A percentile compares a stretch with the other conserved stretches of the same genome.
Conservation (phyloP, 805 yeast genomes). For the Scheffersomyces coipomensis region DNA sequence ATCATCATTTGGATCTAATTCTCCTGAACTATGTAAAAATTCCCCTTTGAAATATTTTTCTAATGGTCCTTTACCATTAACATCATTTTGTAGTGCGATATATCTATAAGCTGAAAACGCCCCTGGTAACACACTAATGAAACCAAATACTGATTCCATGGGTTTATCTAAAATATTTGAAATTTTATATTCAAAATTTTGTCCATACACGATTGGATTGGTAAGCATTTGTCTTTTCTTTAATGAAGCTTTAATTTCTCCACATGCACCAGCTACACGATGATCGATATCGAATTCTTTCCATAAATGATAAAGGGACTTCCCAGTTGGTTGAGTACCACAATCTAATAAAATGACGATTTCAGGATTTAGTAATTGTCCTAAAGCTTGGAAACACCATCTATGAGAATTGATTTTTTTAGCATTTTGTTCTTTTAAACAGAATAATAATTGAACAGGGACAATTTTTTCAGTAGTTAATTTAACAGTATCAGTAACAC, state of each 20-base stretch:
- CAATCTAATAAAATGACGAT: conserved; percentile 59
- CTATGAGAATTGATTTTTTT: conserved; percentile 67
- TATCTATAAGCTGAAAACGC: conserved; percentile 67
- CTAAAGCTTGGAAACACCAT: conserved; percentile 68
- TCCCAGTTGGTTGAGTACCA: conserved; percentile 62
- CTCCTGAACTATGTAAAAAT: conserved; percentile 53
- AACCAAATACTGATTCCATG: conserved; percentile 62
- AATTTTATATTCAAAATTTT: conserved; percentile 65
- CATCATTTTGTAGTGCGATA: conserved; percentile 55
- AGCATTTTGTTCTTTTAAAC: conserved; percentile 60
- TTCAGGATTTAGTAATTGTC: conserved; percentile 56
- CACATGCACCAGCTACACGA: conserved; percentile 68
- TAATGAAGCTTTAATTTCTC: conserved; percentile 64
- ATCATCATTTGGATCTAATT: conserved; percentile 58
- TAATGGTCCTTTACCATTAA: conserved; percentile 54
- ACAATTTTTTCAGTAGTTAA: conserved; percentile 53
- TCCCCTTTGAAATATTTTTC: conserved; percentile 71
- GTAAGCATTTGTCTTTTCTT: conserved; percentile 45
- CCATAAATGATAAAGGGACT: conserved; percentile 60
- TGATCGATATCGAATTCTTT: conserved; percentile 58
- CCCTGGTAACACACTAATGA: conserved; percentile 65
- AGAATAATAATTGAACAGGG: conserved; percentile 61
- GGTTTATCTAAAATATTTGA: conserved; percentile 69
- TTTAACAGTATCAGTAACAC: conserved; percentile 48
- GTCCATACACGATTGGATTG: conserved; percentile 64